Base-by-base conservation (phyloP, 805 yeast species). In the Candida adriatica region DNA sequence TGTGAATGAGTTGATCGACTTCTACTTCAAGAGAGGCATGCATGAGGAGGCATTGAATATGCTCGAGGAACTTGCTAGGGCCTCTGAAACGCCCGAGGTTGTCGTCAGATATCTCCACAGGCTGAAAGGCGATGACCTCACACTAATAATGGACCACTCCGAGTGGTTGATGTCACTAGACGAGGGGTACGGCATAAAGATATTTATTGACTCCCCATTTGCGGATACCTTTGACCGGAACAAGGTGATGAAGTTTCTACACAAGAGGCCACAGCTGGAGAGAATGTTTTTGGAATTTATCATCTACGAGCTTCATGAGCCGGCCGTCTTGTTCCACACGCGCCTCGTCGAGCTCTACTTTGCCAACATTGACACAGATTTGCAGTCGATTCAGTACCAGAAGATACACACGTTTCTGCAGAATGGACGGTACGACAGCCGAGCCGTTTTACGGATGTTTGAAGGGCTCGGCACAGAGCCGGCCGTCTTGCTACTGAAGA, bases 1-100 rank as follows among this genome's bases (percentile, higher is more conserved):
- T 48, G 71, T 72, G 44, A 69, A 70, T 19, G 96, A 86, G 45
- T 61, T 88, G 25, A 67, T 85, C 7, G 94, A 83, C 47, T 88
- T 84, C 48, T 84, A 80, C 45, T 76, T 62, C 43, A 73, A 79
- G n/a, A 62, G 79, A 31, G 51, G 58, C 1, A 50, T 70, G 29
- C 95, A 86, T 54, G 59, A 61, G 6, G 73, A 77, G 31, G 94
- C 96, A 0, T 58, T 92, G 25, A 58, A 65, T 5, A 64, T 83
- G 48, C 59, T 90, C 13, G 56, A 61, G n/a, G 54, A 52, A 10
- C 36, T 69, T 16, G 31, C 33, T 1, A n/a, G 48, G 24, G 28
- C 34, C 3, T 27, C 36, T 3, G 37, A 39, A 14, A 25, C 30
- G 2, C 37, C 42, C 5, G 38, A 45, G 3, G 20, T 51, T 13